Percentiles rank a stretch among this genome's conserved stretches.
These are phyloP conservation scores for Sutorius eximius DNA, from an alignment of 1,284 basidiomycete species.

Conservation along the genomic window DNA sequence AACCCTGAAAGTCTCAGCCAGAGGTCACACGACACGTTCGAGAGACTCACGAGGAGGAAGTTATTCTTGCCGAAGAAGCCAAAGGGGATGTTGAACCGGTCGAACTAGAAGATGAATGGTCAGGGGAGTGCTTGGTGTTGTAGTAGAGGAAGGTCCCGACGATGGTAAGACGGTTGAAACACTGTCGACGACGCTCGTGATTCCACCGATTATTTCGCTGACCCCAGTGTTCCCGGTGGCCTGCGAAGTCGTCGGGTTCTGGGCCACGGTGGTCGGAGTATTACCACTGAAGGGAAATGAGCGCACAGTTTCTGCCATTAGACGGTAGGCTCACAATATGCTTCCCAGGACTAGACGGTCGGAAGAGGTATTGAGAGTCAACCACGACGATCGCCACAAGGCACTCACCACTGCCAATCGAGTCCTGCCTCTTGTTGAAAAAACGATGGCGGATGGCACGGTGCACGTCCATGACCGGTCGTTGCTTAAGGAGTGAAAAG, in stretches of 20 bases:
- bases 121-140: conserved; percentile 13
- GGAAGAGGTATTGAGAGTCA: conserved; percentile 3
- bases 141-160: conserved; percentile 18
- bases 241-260: conserved; percentile 2
- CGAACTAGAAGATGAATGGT: conserved; percentile 29
- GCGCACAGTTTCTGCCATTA: neutral
- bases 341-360: conserved; percentile 15
- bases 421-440: conserved; percentile 32
- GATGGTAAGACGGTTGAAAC: conserved; percentile 17
- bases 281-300: conserved; percentile 6
- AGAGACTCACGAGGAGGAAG: conserved; percentile 24
- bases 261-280: conserved; percentile 1
- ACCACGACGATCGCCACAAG: neutral
- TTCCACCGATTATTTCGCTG: conserved; percentile 7
- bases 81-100: conserved; percentile 27
- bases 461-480: conserved; percentile 21
- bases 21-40: neutral
- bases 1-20: conserved; percentile 7
- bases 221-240: neutral
- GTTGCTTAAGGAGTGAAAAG: conserved; percentile 20
- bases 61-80: conserved; percentile 3
- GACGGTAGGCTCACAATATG: conserved; percentile 21
- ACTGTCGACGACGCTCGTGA: conserved; percentile 23
- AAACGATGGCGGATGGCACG: conserved; percentile 21
- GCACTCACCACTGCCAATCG: conserved; percentile 29